Percentiles rank a stretch among this genome's conserved stretches.
These are phyloP conservation scores for Diversispora epigaea DNA, from an alignment of 192 early-diverging fungal genomes.

Conservation along the genomic window DNA sequence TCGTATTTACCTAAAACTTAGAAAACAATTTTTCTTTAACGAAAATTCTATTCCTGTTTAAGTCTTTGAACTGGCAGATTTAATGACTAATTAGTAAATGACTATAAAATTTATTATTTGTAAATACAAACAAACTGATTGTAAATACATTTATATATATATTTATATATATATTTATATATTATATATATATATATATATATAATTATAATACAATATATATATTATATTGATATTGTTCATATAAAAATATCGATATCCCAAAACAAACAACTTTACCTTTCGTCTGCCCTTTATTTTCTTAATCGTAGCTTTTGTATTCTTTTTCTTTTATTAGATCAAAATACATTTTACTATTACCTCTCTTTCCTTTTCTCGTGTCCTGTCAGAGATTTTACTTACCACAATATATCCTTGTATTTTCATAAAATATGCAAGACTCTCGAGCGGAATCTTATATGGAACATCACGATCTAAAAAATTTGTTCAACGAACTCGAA, in stretches of 20 bases:
- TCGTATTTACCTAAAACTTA: neutral
- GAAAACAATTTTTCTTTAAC: neutral
- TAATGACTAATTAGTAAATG: neutral
- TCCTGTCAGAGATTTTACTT: neutral
- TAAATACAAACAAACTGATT: no score
- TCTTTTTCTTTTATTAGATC: neutral
- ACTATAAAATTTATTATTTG: no score
- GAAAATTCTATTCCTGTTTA: neutral
- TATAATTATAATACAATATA: no score
- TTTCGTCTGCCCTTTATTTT: neutral
- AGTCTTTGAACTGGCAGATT: neutral
- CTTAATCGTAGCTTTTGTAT: neutral
- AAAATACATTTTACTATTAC: neutral
- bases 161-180: no score
- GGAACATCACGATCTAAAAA: slow-evolving; percentile 21
- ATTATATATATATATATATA: no score
- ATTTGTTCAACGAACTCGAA: slow-evolving; percentile 21
- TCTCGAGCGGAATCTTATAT: slow-evolving; percentile 5
- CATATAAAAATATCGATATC: no score
- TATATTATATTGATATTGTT: no score
- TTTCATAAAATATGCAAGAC: slow-evolving; percentile 26
- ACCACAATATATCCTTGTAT: neutral
- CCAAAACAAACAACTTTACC: no score
- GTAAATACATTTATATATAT: no score
- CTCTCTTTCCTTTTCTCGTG: neutral